These are phyloP conservation scores for Anthracocystis walkeri DNA, from an alignment of 1,284 basidiomycete genomes.

Conservation along the genomic window DNA sequence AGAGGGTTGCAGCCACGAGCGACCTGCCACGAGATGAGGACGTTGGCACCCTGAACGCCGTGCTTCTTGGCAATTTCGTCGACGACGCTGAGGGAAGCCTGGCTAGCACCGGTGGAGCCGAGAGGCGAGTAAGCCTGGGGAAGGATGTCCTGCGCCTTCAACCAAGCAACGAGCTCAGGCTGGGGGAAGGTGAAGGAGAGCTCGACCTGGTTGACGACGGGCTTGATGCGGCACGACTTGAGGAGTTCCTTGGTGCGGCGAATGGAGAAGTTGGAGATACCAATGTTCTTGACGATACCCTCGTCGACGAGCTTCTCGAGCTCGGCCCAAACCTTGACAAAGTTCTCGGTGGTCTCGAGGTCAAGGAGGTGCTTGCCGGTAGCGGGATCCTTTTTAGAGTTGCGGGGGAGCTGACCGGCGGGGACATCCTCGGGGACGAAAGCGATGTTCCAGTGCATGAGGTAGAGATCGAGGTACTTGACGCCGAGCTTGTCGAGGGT, in stretches of 20 bases:
- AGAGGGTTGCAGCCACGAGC: constrained; percentile 62
- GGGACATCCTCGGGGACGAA: constrained; percentile 58
- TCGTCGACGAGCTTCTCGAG: constrained; percentile 63
- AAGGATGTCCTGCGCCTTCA: constrained; percentile 68
- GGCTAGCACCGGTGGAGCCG: constrained; percentile 51
- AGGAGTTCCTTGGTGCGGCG: constrained; percentile 61
- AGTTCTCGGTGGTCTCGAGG: constrained; percentile 72
- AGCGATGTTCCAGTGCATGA: constrained; percentile 79
- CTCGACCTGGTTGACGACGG: constrained; percentile 65
- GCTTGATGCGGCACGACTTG: constrained; percentile 54
- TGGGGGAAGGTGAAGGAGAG: constrained; percentile 74
- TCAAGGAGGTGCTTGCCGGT: constrained; percentile 76
- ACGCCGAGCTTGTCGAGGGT: constrained; percentile 80
- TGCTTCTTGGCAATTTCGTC: constrained; percentile 59
- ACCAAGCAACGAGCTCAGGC: constrained; percentile 80
- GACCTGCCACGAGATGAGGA: constrained; percentile 59
- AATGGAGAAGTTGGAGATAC: constrained; percentile 73
- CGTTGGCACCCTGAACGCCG: constrained; percentile 58
- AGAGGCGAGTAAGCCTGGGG: constrained; percentile 64
- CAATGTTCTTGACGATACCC: constrained; percentile 72
- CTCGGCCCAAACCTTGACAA: constrained; percentile 51
- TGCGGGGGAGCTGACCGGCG: constrained; percentile 54
- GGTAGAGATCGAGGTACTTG: constrained; percentile 82
- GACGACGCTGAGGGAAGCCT: constrained; percentile 54
- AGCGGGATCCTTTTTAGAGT: constrained; percentile 62